Conservation (phyloP, 2,329 filamentous ascomycete species). For the Calonectria honghensis region DNA sequence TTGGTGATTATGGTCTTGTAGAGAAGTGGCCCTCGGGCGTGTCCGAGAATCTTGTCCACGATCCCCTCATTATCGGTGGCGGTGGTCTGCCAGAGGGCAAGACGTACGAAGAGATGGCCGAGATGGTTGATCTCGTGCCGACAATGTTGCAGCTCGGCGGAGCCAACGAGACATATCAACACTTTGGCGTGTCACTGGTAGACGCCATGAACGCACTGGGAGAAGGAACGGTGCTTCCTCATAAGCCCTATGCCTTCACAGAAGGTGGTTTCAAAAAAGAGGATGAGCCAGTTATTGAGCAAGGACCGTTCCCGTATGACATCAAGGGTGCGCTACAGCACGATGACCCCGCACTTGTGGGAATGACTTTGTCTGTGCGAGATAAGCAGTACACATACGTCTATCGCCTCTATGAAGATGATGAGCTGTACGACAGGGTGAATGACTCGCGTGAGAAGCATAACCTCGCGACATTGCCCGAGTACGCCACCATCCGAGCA, state of each 20-base stretch:
- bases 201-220: not conserved
- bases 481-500: not conserved
- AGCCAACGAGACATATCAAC: not conserved
- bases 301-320: not conserved
- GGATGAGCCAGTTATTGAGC: not conserved
- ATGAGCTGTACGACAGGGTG: not conserved
- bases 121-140: not conserved
- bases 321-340: not conserved
- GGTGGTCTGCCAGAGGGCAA: not conserved
- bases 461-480: not conserved
- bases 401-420: not conserved
- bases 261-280: not conserved
- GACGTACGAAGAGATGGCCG: not conserved
- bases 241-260: not conserved
- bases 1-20: slow-evolving; percentile 6
- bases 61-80: not conserved
- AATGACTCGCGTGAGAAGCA: not conserved
- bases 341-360: not conserved
- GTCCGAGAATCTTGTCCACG: not conserved
- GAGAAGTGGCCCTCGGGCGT: not conserved
- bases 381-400: not conserved
- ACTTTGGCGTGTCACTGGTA: not conserved
- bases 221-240: not conserved
- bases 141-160: not conserved
- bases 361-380: not conserved